Evolutionary conservation across 116 monocot genomes (phyloP).

Genomic region (Cymodocea nodosa): DNA sequence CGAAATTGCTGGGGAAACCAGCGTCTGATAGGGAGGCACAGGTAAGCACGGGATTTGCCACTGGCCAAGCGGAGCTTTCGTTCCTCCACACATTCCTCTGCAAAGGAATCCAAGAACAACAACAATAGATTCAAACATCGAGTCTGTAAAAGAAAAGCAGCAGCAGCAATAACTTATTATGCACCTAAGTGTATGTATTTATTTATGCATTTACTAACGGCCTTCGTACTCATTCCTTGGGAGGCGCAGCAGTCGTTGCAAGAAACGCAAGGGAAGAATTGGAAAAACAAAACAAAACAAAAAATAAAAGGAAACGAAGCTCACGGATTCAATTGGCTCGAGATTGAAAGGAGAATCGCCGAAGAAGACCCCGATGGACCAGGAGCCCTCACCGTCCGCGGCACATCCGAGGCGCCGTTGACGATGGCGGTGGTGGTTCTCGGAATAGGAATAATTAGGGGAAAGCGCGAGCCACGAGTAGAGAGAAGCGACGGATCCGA

Average conservation of each 20-base stretch:
- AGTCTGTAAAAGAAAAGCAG: too few species aligned
- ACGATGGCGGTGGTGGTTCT: too few species aligned
- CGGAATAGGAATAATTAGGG: slow-evolving; percentile 11
- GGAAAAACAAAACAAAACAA: neutral
- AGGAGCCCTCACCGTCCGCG: slow-evolving; percentile 70
- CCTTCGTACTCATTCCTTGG: too few species aligned
- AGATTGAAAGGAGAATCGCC: slow-evolving; percentile 64
- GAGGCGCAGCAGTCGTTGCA: neutral
- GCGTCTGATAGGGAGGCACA: slow-evolving; percentile 48
- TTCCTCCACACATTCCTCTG: slow-evolving; percentile 58
- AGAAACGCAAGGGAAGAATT: neutral
- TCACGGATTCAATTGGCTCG: slow-evolving; percentile 63
- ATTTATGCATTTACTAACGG: too few species aligned
- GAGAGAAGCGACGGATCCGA: slow-evolving; percentile 31
- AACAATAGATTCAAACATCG: neutral
- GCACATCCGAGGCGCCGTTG: slow-evolving; percentile 23
- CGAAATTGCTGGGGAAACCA: slow-evolving; percentile 69
- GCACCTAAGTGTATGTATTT: too few species aligned
- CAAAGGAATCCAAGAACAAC: neutral
- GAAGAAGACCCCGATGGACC: slow-evolving; percentile 73
- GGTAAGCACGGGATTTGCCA: slow-evolving; percentile 72
- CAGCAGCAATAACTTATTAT: too few species aligned
- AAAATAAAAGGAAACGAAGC: neutral
- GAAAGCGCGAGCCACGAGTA: slow-evolving; percentile 39
- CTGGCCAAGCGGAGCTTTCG: slow-evolving; percentile 67